Evolutionary conservation across 1,139 yeast genomes (phyloP), one percentile per base, ranked within the genome.

Genomic region (Geotrichum reessii): DNA sequence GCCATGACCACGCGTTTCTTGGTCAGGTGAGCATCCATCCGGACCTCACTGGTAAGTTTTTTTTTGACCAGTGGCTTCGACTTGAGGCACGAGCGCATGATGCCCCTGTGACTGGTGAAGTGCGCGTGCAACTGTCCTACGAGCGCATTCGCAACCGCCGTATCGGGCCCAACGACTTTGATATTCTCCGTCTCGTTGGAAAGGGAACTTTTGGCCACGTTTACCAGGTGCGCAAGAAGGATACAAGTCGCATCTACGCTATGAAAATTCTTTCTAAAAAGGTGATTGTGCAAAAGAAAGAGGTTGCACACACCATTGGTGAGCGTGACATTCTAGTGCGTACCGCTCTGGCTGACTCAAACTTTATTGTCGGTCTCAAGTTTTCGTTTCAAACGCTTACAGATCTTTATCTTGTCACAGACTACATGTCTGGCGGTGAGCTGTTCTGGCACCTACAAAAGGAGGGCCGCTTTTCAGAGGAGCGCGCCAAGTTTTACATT

Each of bases 181-280:
- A 92, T 70, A 88, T 92, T 21, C 81, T 93, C 66, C 81, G 96
- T 68, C 78, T 93, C 58, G 79, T 93, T 62, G 99, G 99, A 62
- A 91, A 90, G 71, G 99, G 99, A 56, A 93, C 98, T 0, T 93
- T 93, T 78, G 99, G 99, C 37, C 96, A 89, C 74, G 99, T 93
- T 47, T 93, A 86, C 73, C 98, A 92, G 74, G 99, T 93, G 52
- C 85, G 87, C 65, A 93, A 92, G 79, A 81, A 80, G 67, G 98
- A 92, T 69, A 90, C 95, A 3, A 83, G 84, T 60, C 81, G 97
- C 66, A 86, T 93, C 61, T 93, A 93, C 71, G 99, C 99, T 52
- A 93, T 93, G 99, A 93, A 93, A 74, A 95, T 93, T 28, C 81
- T 93, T 58, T 87, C 95, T 40, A 93, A 93, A 72, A 91, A 91